Evolutionary conservation across 108 stramenopile genomes (phyloP), one percentile per base, ranked within the genome.

Genomic region (Fragilaria radians): DNA sequence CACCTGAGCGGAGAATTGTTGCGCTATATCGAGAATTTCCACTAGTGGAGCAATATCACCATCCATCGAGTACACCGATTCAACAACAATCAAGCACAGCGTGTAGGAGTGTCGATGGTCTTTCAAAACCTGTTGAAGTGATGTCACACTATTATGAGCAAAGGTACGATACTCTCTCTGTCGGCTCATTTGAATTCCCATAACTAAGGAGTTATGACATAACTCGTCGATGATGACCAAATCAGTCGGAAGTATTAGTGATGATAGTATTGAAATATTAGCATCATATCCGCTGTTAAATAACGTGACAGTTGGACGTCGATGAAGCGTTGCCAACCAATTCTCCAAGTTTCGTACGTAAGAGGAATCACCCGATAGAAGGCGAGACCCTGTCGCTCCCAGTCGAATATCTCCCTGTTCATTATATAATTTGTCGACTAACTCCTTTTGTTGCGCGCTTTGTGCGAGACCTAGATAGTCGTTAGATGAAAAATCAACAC

Each of bases 31-130:
- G 1, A 88, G 61, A 18, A 96, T 81, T 5, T 81, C 64, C 52
- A 59, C 32, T 48, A 98, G 74, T 31, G 96, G 96, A 32, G 96
- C 96, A 29, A 85, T 53, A 60, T 96, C 95, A 21, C 97, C 97
- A 77, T 97, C 96, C 97, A 98, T 98, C 55, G 91, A 93, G 68
- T 98, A 98, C 19, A 97, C 86, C 64, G 88, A 91, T 73, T 98
- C 97, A 4, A 97, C 88, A 3, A 89, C 88, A 32, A 98, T 75
- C 36, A 98, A 51, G 42, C 77, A 57, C 2, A 49, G 62, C 59
- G 42, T 42, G 3, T 14, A 2, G 29, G 3, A 22, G 22, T 5
- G 18, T 5, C 55, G 18, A 27, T 34, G 4, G 0, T 52, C 58
- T 24, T 69, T 28, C 57, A 98, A 67, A 29, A 78, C 52, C 28